phyloP scores from a whole-genome alignment of 2,329 filamentous ascomycete genomes.

The Alternaria longipes region DNA sequence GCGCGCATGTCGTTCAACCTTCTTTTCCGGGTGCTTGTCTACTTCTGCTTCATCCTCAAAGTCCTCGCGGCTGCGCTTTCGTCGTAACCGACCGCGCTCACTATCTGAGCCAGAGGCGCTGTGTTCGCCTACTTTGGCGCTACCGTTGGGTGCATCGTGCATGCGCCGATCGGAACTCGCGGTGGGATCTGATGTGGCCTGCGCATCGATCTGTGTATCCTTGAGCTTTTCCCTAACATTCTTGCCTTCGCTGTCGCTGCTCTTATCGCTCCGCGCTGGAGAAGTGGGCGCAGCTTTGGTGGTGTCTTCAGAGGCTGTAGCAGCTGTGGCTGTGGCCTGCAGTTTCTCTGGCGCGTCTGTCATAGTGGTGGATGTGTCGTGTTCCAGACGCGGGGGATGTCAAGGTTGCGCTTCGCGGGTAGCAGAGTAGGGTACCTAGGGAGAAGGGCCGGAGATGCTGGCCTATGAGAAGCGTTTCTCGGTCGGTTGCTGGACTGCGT shows the following conservation, averaged over 20 bases:
- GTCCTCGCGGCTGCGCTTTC: conserved; percentile 59
- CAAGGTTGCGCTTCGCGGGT: conserved; percentile 11
- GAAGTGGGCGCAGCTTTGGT: conserved; percentile 33
- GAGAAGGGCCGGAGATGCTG: not conserved
- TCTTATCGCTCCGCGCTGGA: conserved; percentile 52
- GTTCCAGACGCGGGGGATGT: conserved; percentile 9
- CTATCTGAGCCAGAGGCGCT: conserved; percentile 48
- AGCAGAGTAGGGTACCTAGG: not conserved
- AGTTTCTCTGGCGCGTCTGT: conserved; percentile 37
- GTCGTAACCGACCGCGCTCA: conserved; percentile 51
- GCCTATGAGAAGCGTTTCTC: not conserved
- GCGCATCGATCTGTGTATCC: conserved; percentile 66
- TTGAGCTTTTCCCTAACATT: conserved; percentile 69
- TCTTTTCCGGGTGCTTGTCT: conserved; percentile 44
- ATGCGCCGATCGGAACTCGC: conserved; percentile 31
- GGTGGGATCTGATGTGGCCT: conserved; percentile 30
- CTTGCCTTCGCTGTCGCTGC: conserved; percentile 61
- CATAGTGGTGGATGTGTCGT: conserved; percentile 26
- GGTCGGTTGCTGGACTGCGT: not conserved
- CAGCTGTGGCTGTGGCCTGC: conserved; percentile 20
- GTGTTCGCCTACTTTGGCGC: conserved; percentile 29
- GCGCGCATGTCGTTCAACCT: conserved; percentile 53
- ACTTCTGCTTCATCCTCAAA: conserved; percentile 50
- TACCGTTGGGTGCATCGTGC: conserved; percentile 39
- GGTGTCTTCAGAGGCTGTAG: conserved; percentile 18